A percentile compares a stretch with the other conserved stretches of the same genome.
These are phyloP conservation scores for Mucor saturninus DNA, from an alignment of 371 early-diverging fungal species.

Conservation along the genomic window DNA sequence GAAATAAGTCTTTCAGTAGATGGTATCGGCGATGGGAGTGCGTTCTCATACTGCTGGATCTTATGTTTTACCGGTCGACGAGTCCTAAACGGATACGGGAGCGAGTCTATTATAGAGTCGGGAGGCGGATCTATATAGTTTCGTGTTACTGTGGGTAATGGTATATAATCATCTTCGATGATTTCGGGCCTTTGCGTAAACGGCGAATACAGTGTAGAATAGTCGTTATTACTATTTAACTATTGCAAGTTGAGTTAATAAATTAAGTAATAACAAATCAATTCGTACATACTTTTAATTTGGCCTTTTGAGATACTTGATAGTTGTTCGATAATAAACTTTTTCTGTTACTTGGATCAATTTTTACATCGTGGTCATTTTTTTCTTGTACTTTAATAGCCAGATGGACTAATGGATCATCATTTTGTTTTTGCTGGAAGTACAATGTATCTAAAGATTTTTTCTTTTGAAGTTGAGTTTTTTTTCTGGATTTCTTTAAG, in stretches of 20 bases:
- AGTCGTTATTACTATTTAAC: background rate
- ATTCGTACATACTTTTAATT: no score
- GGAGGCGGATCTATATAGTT: conserved; percentile 16
- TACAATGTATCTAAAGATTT: background rate
- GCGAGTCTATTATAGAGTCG: conserved; percentile 2
- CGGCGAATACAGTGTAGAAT: conserved; percentile 7
- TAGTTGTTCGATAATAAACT: no score
- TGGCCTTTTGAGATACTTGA: no score
- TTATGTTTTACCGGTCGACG: no score
- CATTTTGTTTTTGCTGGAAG: background rate
- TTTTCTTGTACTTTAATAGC: no score
- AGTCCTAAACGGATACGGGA: background rate
- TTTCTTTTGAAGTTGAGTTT: background rate
- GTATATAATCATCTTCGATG: conserved; percentile 11
- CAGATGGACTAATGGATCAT: no score
- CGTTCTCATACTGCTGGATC: no score
- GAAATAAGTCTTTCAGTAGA: background rate
- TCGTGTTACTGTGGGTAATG: conserved; percentile 16
- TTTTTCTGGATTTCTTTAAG: background rate
- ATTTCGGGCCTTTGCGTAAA: conserved; percentile 8
- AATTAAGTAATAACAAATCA: background rate
- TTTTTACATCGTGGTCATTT: no score
- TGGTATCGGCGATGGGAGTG: no score
- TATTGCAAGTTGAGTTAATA: background rate
- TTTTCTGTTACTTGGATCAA: no score